Evolutionary conservation across 23 red algal genomes (phyloP).

Genomic region (Cyanidiococcus yangmingshanensis): DNA sequence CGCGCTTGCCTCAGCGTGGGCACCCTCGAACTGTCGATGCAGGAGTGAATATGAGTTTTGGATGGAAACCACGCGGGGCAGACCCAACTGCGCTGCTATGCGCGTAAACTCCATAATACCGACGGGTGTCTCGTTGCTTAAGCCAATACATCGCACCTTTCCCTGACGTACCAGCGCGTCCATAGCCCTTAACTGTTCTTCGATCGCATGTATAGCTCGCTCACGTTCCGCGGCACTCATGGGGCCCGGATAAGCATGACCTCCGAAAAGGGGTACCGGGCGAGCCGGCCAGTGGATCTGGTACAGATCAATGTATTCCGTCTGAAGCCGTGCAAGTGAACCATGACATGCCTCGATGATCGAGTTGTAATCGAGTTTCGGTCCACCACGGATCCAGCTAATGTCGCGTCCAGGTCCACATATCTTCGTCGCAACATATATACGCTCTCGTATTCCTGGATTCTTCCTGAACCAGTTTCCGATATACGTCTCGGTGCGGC

Average conservation of each 20-base stretch:
- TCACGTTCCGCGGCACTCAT: slow-evolving; percentile 33
- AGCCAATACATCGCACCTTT: slow-evolving; percentile 52
- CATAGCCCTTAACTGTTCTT: slow-evolving; percentile 51
- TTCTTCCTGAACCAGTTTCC: slow-evolving; percentile 63
- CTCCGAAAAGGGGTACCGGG: slow-evolving; percentile 80
- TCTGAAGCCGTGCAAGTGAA: slow-evolving; percentile 46
- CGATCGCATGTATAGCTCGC: slow-evolving; percentile 1
- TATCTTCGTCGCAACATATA: slow-evolving; percentile 72
- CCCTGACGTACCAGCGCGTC: slow-evolving; percentile 50
- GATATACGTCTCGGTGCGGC: slow-evolving; percentile 54
- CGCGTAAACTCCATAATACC: slow-evolving; percentile 37
- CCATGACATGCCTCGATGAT: slow-evolving; percentile 51
- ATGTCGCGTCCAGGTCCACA: slow-evolving; percentile 35
- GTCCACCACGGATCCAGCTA: slow-evolving; percentile 20
- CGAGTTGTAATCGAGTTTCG: slow-evolving; percentile 23
- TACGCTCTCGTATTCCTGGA: slow-evolving; percentile 36
- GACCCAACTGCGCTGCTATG: slow-evolving; percentile 21
- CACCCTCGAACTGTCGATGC: slow-evolving; percentile 58
- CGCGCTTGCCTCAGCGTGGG: slow-evolving; percentile 52
- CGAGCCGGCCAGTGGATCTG: slow-evolving; percentile 95
- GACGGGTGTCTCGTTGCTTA: slow-evolving; percentile 86
- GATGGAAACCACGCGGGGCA: slow-evolving; percentile 41
- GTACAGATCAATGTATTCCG: slow-evolving; percentile 76
- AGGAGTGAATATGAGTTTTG: slow-evolving; percentile 84
- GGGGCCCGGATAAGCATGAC: slow-evolving; percentile 40